phyloP scores from a whole-genome alignment of 2,329 filamentous ascomycete species.

The Paracamarosporium sp. region DNA sequence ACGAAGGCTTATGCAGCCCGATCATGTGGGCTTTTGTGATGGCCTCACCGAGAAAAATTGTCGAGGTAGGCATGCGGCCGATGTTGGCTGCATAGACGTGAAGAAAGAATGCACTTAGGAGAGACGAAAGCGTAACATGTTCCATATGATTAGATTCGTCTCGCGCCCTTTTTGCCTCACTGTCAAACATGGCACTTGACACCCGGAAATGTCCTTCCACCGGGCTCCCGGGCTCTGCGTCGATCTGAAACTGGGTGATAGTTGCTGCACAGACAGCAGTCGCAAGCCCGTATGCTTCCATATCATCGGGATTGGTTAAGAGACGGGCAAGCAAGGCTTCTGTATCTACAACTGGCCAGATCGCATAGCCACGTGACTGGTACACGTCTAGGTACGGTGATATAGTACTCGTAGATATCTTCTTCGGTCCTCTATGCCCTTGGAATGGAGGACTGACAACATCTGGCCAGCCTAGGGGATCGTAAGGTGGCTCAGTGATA shows the following conservation, averaged over 20 bases:
- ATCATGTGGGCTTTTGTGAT: conserved; percentile 43
- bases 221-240: conserved; percentile 37
- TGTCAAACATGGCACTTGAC: conserved; percentile 36
- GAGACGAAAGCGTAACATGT: conserved; percentile 35
- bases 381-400: conserved; percentile 42
- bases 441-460: conserved; percentile 25
- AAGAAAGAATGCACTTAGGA: conserved; percentile 41
- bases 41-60: conserved; percentile 38
- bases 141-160: conserved; percentile 39
- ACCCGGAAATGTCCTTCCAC: conserved; percentile 41
- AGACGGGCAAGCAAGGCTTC: conserved; percentile 39
- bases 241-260: conserved; percentile 43
- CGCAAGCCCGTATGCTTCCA: conserved; percentile 40
- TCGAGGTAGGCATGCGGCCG: conserved; percentile 43
- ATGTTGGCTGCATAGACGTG: conserved; percentile 44
- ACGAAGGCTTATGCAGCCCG: conserved; percentile 33
- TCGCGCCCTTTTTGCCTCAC: conserved; percentile 37
- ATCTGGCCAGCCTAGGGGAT: conserved; percentile 35
- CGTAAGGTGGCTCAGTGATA: conserved; percentile 24
- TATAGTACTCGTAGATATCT: conserved; percentile 41
- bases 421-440: conserved; percentile 22
- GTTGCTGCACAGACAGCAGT: conserved; percentile 43
- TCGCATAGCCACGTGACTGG: conserved; percentile 37
- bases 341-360: conserved; percentile 45
- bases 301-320: conserved; percentile 38